A percentile compares a stretch with the other conserved stretches of the same genome.
Evolutionary conservation across 2,329 filamentous ascomycete genomes (phyloP).

Genomic region (Cladophialophora carrionii): DNA sequence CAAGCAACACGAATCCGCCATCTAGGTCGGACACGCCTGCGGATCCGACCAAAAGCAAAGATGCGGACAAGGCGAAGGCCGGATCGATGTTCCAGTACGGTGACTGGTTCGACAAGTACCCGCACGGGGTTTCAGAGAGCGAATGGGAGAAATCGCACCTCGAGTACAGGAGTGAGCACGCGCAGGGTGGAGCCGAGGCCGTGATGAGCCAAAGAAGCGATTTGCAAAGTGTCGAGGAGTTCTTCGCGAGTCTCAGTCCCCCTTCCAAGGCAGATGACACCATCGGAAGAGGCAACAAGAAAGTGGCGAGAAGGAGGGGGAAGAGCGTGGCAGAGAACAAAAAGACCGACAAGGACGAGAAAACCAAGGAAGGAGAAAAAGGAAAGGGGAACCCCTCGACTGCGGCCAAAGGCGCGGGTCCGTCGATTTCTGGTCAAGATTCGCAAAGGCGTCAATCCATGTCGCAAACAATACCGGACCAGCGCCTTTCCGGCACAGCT

Average conservation of each 20-base stretch:
- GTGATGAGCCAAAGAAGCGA: constrained; percentile 87
- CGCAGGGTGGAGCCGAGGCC: constrained; percentile 72
- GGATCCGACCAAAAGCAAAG: constrained; percentile 15
- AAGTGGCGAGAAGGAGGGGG: constrained; percentile 45
- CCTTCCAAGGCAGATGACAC: constrained; percentile 52
- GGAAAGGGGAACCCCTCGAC: constrained; percentile 16
- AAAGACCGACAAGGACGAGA: constrained; percentile 36
- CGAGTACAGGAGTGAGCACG: constrained; percentile 71
- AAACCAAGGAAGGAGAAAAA: constrained; percentile 15
- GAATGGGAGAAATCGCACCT: constrained; percentile 78
- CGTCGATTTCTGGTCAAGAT: constrained; percentile 9
- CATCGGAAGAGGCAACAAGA: constrained; percentile 49
- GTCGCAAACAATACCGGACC: constrained; percentile 1
- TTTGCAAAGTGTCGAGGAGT: constrained; percentile 92
- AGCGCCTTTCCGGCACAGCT: constrained; percentile 19
- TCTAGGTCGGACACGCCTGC: constrained; percentile 28
- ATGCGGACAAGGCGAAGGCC: constrained; percentile 18
- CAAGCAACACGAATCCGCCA: constrained; percentile 22
- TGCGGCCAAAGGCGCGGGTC: neutral
- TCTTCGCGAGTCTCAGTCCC: constrained; percentile 79
- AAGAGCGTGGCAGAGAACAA: constrained; percentile 44
- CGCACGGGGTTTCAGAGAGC: constrained; percentile 81
- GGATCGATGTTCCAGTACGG: constrained; percentile 79
- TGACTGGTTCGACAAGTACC: constrained; percentile 96
- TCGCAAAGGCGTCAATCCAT: constrained; percentile 6